Conservation (phyloP, 73 alveolate species). For the Uronychia binucleata region DNA sequence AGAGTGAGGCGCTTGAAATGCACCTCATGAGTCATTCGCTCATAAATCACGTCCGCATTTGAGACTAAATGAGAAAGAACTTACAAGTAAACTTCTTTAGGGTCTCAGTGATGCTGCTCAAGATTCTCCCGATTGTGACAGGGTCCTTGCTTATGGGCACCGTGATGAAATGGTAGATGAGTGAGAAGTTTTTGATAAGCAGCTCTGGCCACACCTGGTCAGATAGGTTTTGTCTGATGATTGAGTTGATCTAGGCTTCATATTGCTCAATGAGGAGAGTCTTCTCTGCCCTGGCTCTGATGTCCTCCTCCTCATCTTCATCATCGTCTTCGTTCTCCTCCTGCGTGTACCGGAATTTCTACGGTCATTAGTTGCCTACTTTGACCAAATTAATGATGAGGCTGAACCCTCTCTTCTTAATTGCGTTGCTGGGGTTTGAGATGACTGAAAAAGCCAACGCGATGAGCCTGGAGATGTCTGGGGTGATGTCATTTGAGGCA, state of each 20-base stretch:
- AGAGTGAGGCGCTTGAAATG: conserved; percentile 1
- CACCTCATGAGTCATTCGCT: conserved; percentile 12
- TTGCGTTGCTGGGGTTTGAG: not conserved
- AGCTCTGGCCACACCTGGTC: conserved; percentile 7
- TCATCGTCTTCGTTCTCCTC: conserved; percentile 21
- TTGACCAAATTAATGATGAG: conserved; percentile 14
- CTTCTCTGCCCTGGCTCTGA: conserved; percentile 5
- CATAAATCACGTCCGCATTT: conserved; percentile 6
- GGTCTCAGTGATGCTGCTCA: conserved; percentile 1
- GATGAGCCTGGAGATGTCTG: conserved; percentile 4
- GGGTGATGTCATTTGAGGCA: conserved; percentile 9
- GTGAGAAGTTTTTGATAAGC: conserved; percentile 5
- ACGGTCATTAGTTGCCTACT: not conserved
- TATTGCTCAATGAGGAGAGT: conserved; percentile 13
- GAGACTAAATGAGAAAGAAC: not conserved
- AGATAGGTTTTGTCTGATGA: conserved; percentile 28
- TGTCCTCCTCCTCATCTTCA: conserved; percentile 12
- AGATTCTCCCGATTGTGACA: conserved; percentile 1
- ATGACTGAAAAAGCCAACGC: conserved; percentile 12
- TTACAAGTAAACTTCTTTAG: not conserved
- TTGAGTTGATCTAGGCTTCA: conserved; percentile 34
- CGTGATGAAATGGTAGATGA: conserved; percentile 27
- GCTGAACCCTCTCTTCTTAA: conserved; percentile 15
- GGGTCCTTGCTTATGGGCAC: conserved; percentile 24
- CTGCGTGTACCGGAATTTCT: conserved; percentile 18